Base-by-base conservation (phyloP, 2,329 filamentous ascomycete genomes). In the Scedosporium dehoogii region DNA sequence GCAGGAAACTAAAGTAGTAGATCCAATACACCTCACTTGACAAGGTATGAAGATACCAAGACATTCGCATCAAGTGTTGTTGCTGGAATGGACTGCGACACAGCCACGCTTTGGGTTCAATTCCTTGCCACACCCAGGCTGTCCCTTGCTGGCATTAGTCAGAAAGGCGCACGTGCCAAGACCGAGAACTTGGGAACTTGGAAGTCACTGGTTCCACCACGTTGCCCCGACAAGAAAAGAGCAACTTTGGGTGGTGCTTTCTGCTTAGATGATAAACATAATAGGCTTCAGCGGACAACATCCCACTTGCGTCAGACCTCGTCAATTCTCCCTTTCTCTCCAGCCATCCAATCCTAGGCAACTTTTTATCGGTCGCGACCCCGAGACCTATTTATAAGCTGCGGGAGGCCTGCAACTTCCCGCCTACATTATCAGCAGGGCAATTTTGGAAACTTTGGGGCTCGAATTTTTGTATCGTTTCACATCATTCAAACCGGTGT, bases 241-340 rank as follows among this genome's bases (percentile, higher is more conserved):
- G 25, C 42, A 16, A 33, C 16, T 38, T 58, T 16, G 29, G 6
- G 27, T 61, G 59, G 59, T 5, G 51, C 23, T 23, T 55, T 55
- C 23, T 23, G 18, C 23, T 55, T 38, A 42, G 16, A 44, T 60
- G 59, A 42, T 61, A 61, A 61, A 61, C 59, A 61, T 29, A 38
- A 61, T 29, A 38, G n/a, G 51, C 21, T 55, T 55, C 51, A 23
- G 33, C n/a, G 57, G n/a, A n/a, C n/a, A 38, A 38, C 59, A 51
- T 61, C 25, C 29, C 21, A 23, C 44, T 61, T 61, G 59, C 59
- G 59, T 61, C 59, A 61, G 23, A 16, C 46, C 27, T 38, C 55
- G 33, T 58, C 27, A 41, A 33, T 23, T 38, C 33, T 58, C 27
- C n/a, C 55, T 21, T 41, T 58, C 21, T 33, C 33, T 18, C 55